phyloP scores from a whole-genome alignment of 768 basidiomycete genomes.

The Auriscalpium orientale region DNA sequence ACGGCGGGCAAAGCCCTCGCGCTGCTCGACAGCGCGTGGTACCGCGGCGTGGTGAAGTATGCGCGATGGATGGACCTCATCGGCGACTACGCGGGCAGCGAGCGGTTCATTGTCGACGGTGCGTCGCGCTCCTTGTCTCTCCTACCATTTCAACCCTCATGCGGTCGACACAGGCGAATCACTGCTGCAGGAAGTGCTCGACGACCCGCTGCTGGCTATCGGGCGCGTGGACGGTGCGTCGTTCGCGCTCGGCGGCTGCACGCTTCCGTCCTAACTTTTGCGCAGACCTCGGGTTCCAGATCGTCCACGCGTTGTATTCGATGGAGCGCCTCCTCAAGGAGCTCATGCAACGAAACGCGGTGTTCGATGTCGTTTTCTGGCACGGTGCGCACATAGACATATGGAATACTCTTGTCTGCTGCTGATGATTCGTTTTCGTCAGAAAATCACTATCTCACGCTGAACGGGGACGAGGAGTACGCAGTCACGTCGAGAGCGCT shows the following conservation, averaged over 20 bases:
- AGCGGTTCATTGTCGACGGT: slow-evolving; percentile 64
- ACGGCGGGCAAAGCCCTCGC: slow-evolving; percentile 17
- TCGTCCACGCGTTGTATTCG: slow-evolving; percentile 49
- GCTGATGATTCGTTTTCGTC: not conserved
- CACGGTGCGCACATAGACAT: slow-evolving; percentile 29
- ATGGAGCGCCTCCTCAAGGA: slow-evolving; percentile 47
- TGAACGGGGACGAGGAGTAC: slow-evolving; percentile 32
- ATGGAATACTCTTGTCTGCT: not conserved
- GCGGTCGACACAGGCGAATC: slow-evolving; percentile 43
- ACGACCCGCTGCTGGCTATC: slow-evolving; percentile 54
- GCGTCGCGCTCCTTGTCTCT: slow-evolving; percentile 4
- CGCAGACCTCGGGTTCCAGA: slow-evolving; percentile 50
- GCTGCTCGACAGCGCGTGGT: slow-evolving; percentile 33
- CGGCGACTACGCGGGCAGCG: slow-evolving; percentile 62
- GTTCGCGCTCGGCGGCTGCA: not conserved
- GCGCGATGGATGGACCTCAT: slow-evolving; percentile 63
- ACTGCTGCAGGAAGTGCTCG: slow-evolving; percentile 47
- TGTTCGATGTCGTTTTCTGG: slow-evolving; percentile 62
- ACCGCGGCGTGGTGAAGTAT: slow-evolving; percentile 24
- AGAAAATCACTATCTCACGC: slow-evolving; percentile 40
- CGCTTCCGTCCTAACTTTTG: not conserved
- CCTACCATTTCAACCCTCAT: not conserved
- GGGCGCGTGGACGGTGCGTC: slow-evolving; percentile 37
- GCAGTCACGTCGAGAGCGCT: slow-evolving; percentile 40
- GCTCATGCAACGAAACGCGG: slow-evolving; percentile 40